phyloP scores from a whole-genome alignment of 139 green algal genomes.

The Chlorella ohadii region DNA sequence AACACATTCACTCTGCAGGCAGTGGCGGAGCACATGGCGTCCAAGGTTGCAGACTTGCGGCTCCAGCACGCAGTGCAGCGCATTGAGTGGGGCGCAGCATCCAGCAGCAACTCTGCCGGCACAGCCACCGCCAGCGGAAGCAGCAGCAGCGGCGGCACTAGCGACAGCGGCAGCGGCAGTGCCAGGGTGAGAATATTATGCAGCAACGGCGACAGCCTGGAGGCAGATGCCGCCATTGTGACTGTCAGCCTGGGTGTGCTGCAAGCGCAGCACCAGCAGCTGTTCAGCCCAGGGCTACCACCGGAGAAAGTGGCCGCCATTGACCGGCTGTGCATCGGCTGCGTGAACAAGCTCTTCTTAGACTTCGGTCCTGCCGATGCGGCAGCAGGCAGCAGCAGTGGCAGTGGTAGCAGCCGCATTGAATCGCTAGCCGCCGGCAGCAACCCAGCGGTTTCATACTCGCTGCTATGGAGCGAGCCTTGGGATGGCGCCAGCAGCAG shows the following conservation, averaged over 20 bases:
- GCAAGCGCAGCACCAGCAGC: constrained; percentile 27
- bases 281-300: constrained; percentile 46
- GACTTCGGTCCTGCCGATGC: background rate
- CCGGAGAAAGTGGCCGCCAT: constrained; percentile 32
- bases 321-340: constrained; percentile 23
- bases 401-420: background rate
- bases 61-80: constrained; percentile 21
- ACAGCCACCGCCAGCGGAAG: no score
- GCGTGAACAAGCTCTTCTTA: constrained; percentile 46
- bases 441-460: constrained; percentile 17
- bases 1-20: no score
- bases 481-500: background rate
- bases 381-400: background rate
- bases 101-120: no score
- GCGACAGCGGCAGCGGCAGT: background rate
- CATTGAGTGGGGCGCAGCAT: constrained; percentile 16
- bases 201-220: background rate
- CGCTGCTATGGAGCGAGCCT: constrained; percentile 32
- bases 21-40: constrained; percentile 44
- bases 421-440: background rate
- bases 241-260: constrained; percentile 55
- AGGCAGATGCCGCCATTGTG: constrained; percentile 46
- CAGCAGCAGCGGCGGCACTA: background rate
- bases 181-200: constrained; percentile 23
- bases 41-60: constrained; percentile 31